Conservation (phyloP, 495 filamentous ascomycete genomes). For the Chaetomium tenue region DNA sequence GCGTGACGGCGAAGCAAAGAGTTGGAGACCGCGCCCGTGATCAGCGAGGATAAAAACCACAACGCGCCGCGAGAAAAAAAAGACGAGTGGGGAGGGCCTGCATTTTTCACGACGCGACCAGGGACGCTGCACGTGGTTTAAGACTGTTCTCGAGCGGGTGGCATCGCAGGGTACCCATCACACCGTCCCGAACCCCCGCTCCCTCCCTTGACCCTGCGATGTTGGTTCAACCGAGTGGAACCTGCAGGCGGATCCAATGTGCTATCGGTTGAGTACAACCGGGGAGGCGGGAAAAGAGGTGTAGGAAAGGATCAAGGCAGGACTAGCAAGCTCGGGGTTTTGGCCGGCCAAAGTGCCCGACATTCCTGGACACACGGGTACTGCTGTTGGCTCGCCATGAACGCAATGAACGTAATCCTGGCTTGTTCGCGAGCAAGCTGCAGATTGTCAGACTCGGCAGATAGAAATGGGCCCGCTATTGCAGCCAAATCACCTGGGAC, state of each 20-base stretch:
- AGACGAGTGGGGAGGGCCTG: not conserved
- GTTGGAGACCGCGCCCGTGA: not conserved
- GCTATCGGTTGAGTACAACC: constrained; percentile 11
- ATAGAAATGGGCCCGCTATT: constrained; percentile 17
- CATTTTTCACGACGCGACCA: not conserved
- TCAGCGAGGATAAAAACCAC: not conserved
- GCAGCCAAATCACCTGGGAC: not conserved
- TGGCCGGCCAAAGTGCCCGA: not conserved
- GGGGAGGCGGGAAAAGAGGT: not conserved
- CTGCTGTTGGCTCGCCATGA: not conserved
- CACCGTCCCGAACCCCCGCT: constrained; percentile 4
- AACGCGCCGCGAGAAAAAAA: not conserved
- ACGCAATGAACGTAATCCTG: constrained; percentile 2
- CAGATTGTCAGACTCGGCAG: constrained; percentile 18
- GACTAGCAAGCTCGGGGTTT: not conserved
- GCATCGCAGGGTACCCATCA: constrained; percentile 3
- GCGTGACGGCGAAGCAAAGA: not conserved
- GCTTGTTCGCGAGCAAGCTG: not conserved
- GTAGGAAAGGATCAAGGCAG: not conserved
- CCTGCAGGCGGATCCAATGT: not conserved
- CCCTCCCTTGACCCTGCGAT: not conserved
- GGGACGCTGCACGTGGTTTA: constrained; percentile 11
- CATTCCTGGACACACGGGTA: not conserved
- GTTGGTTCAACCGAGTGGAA: not conserved
- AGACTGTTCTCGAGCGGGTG: not conserved